phyloP scores from a whole-genome alignment of 441 rosid species.

The Kokia cookei region DNA sequence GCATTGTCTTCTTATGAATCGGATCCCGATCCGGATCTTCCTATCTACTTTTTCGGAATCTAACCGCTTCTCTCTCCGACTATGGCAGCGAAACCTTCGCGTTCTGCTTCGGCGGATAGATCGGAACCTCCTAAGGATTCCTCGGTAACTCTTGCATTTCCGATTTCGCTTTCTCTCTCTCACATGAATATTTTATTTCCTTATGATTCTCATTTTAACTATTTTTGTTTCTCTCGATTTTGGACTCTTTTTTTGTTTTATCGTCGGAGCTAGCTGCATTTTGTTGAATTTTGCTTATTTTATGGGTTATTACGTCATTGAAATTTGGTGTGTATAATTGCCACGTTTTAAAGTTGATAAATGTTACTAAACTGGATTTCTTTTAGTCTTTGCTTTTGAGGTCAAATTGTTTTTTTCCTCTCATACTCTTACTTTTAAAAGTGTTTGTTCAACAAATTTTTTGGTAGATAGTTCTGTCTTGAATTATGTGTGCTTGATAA shows the following conservation, averaged over 20 bases:
- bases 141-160: conserved; percentile 30
- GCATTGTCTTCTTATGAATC: conserved; percentile 40
- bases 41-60: conserved; percentile 23
- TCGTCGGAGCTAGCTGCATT: conserved; percentile 22
- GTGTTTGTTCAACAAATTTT: background rate
- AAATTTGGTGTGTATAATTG: background rate
- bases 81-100: conserved; percentile 66
- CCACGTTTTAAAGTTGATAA: background rate
- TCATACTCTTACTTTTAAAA: background rate
- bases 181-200: background rate
- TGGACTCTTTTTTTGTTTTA: background rate
- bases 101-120: conserved; percentile 55
- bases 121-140: conserved; percentile 57
- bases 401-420: too few relatives aligned
- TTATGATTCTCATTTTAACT: background rate
- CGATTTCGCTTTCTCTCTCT: conserved; percentile 1
- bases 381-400: background rate
- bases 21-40: conserved; percentile 36
- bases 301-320: background rate
- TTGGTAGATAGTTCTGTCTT: background rate
- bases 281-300: conserved; percentile 1
- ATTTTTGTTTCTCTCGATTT: background rate
- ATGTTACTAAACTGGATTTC: background rate
- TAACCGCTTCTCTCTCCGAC: conserved; percentile 12
- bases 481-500: background rate